These are phyloP conservation scores for Apiospora malaysiana DNA, from an alignment of 2,329 filamentous ascomycete species.

Conservation along the genomic window DNA sequence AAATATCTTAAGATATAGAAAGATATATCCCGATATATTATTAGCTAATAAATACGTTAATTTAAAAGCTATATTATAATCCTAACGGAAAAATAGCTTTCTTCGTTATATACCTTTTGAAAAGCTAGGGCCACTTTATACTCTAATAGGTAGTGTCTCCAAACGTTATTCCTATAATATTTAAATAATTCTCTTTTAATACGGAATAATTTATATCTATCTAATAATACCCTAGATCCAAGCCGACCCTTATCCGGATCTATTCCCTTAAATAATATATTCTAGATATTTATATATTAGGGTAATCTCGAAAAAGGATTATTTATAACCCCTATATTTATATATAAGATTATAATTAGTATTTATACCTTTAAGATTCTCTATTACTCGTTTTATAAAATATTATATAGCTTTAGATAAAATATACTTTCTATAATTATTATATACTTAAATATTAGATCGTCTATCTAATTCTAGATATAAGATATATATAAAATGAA, in stretches of 20 bases:
- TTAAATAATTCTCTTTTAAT: background rate
- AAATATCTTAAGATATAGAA: background rate
- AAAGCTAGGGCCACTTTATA: background rate
- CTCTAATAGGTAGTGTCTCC: background rate
- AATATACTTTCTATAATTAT: background rate
- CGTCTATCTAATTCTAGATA: background rate
- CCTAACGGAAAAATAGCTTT: background rate
- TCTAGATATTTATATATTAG: background rate
- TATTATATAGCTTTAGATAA: background rate
- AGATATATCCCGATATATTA: background rate
- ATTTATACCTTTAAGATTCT: background rate
- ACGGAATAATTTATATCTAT: background rate
- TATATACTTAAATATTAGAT: no score
- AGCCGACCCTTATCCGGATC: background rate
- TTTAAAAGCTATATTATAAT: background rate
- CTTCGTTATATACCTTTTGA: background rate
- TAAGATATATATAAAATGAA: no score
- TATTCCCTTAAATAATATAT: background rate
- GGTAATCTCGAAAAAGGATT: background rate
- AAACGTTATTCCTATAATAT: background rate
- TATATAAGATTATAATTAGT: background rate
- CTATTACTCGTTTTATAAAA: no score
- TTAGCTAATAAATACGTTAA: background rate
- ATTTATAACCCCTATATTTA: background rate
- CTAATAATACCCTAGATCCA: background rate